phyloP scores from a whole-genome alignment of 768 basidiomycete genomes.

The Fomitopsis serialis region DNA sequence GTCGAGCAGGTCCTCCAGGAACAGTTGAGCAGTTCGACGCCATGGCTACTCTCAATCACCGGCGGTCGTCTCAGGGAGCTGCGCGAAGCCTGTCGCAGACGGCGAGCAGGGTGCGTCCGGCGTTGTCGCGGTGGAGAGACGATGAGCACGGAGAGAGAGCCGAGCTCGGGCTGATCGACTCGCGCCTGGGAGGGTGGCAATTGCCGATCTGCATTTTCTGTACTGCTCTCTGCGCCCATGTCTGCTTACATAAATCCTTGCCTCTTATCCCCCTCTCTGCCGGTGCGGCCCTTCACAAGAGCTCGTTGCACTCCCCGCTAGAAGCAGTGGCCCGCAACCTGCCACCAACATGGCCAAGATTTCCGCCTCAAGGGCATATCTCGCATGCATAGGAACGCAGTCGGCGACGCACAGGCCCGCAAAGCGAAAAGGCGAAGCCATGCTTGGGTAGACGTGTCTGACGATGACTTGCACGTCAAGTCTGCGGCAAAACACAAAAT shows the following conservation, averaged over 20 bases:
- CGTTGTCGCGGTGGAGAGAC: background rate
- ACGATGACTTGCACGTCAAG: conserved; percentile 22
- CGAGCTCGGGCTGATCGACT: background rate
- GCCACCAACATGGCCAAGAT: conserved; percentile 10
- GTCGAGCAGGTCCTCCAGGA: conserved; percentile 33
- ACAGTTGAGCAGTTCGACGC: conserved; percentile 2
- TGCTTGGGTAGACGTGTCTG: conserved; percentile 23
- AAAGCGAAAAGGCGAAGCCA: conserved; percentile 15
- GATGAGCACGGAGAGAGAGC: background rate
- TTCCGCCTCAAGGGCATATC: conserved; percentile 17
- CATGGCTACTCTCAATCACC: no score
- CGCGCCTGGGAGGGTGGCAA: background rate
- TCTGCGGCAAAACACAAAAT: conserved; percentile 1
- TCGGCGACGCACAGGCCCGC: conserved; percentile 5
- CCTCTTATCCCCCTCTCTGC: background rate
- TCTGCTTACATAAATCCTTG: background rate
- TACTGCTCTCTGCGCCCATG: background rate
- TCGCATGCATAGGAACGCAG: background rate
- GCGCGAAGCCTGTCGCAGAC: background rate
- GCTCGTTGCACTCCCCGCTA: no score
- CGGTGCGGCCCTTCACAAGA: no score
- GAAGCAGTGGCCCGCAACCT: no score
- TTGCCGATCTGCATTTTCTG: background rate
- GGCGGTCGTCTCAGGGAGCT: no score
- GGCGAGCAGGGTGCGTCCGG: background rate